Conservation (phyloP, 805 yeast genomes). For the Torulaspora quercuum region DNA sequence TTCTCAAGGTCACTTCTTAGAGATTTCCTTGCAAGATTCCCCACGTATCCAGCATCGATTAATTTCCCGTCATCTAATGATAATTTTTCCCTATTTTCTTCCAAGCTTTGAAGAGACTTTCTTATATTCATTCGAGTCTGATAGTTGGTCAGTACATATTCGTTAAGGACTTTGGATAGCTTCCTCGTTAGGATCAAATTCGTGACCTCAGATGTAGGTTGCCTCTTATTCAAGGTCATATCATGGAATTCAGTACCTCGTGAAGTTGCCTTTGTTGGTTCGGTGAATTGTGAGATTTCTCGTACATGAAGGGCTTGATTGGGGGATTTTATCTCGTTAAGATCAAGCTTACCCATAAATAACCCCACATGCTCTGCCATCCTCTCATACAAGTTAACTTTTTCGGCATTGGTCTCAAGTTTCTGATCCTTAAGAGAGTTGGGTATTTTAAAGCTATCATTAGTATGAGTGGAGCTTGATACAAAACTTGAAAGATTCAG, state of each 20-base stretch:
- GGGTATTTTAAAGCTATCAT: constrained; percentile 17
- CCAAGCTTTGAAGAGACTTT: constrained; percentile 36
- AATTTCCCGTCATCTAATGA: constrained; percentile 39
- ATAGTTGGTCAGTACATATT: constrained; percentile 29
- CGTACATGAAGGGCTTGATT: constrained; percentile 2
- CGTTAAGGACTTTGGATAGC: constrained; percentile 36
- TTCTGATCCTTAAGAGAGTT: constrained; percentile 2
- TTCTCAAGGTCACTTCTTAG: constrained; percentile 58
- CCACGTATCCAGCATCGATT: constrained; percentile 46
- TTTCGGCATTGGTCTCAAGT: constrained; percentile 3
- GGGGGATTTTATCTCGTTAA: constrained; percentile 5
- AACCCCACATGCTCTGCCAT: constrained; percentile 24
- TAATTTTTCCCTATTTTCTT: constrained; percentile 31
- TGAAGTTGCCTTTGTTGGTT: constrained; percentile 13
- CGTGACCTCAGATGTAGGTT: constrained; percentile 19
- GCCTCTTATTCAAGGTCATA: background rate
- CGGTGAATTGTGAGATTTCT: constrained; percentile 8
- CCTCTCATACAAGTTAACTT: constrained; percentile 19
- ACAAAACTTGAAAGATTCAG: constrained; percentile 23
- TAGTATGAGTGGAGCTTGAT: constrained; percentile 1
- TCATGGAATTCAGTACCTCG: constrained; percentile 4
- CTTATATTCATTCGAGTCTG: constrained; percentile 34
- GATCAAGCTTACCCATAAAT: constrained; percentile 15
- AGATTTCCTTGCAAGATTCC: constrained; percentile 58
- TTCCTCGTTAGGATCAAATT: constrained; percentile 34